Evolutionary conservation across 495 filamentous ascomycete species (phyloP).

Genomic region (Elasticomyces elasticus): DNA sequence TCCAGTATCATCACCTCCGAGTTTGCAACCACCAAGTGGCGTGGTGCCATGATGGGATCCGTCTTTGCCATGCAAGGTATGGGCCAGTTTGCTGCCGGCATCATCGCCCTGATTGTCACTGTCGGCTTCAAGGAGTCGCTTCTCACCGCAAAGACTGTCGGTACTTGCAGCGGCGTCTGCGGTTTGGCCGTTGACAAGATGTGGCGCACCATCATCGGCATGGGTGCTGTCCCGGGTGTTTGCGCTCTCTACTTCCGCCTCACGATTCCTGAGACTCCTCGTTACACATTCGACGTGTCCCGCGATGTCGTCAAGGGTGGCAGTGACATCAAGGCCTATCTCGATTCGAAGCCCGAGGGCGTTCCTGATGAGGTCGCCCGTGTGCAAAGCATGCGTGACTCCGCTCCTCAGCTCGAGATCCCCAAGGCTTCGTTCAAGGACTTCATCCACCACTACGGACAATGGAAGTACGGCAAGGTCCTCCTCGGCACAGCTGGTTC

Average conservation of each 20-base stretch:
- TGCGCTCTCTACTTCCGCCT: constrained; percentile 76
- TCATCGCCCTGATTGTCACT: constrained; percentile 61
- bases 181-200: constrained; percentile 69
- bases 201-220: constrained; percentile 70
- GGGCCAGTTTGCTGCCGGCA: constrained; percentile 61
- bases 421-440: constrained; percentile 58
- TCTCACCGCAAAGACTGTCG: constrained; percentile 36
- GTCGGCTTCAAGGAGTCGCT: constrained; percentile 65
- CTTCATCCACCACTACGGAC: constrained; percentile 53
- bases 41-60: constrained; percentile 80
- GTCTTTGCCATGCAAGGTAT: constrained; percentile 81
- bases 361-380: constrained; percentile 53
- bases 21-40: constrained; percentile 75
- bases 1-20: constrained; percentile 77
- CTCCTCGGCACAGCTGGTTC: constrained; percentile 69
- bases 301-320: constrained; percentile 60
- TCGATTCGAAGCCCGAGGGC: constrained; percentile 37
- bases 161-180: constrained; percentile 54
- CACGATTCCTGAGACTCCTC: constrained; percentile 76
- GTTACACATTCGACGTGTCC: constrained; percentile 75
- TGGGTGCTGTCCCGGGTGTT: constrained; percentile 68
- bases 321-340: constrained; percentile 50
- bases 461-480: constrained; percentile 58
- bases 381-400: constrained; percentile 38
- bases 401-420: constrained; percentile 39